A percentile compares a stretch with the other conserved stretches of the same genome.
phyloP scores from a whole-genome alignment of 2,329 filamentous ascomycete genomes.

The Emergomyces orientalis region DNA sequence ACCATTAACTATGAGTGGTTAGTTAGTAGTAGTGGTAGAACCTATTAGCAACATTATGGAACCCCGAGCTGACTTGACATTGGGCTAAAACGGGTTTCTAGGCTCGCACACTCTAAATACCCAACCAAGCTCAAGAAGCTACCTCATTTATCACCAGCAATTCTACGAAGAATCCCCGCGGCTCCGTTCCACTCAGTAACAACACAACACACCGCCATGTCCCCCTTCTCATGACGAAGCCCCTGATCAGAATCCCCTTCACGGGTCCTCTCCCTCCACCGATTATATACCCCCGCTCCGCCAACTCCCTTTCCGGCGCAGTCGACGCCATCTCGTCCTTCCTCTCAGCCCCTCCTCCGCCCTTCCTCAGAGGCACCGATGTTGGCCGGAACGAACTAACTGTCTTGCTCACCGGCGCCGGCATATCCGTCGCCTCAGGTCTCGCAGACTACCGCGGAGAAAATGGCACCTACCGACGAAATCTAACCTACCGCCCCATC shows the following conservation, averaged over 20 bases:
- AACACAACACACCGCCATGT: conserved; percentile 21
- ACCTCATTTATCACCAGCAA: too few relatives aligned
- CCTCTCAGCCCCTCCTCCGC: conserved; percentile 52
- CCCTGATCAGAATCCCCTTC: conserved; percentile 81
- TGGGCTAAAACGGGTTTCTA: too few relatives aligned
- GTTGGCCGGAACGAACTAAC: conserved; percentile 46
- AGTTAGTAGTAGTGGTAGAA: too few relatives aligned
- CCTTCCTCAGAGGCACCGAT: conserved; percentile 37
- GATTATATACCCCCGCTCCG: conserved; percentile 62
- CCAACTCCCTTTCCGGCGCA: conserved; percentile 61
- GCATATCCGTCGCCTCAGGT: conserved; percentile 86
- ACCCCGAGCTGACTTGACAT: too few relatives aligned
- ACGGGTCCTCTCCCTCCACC: conserved; percentile 72
- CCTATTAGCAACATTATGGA: too few relatives aligned
- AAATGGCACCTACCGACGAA: conserved; percentile 85
- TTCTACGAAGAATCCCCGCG: too few relatives aligned
- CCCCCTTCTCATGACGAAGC: conserved; percentile 50
- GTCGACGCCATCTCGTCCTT: conserved; percentile 69
- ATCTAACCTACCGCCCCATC: conserved; percentile 81
- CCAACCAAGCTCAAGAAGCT: too few relatives aligned
- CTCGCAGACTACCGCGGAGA: conserved; percentile 85
- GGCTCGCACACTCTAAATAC: too few relatives aligned
- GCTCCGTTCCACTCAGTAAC: background rate
- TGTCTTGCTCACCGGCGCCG: conserved; percentile 68
- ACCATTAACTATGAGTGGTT: too few relatives aligned